phyloP scores from a whole-genome alignment of 2,329 filamentous ascomycete genomes.

The Lecanicillium sp. region DNA sequence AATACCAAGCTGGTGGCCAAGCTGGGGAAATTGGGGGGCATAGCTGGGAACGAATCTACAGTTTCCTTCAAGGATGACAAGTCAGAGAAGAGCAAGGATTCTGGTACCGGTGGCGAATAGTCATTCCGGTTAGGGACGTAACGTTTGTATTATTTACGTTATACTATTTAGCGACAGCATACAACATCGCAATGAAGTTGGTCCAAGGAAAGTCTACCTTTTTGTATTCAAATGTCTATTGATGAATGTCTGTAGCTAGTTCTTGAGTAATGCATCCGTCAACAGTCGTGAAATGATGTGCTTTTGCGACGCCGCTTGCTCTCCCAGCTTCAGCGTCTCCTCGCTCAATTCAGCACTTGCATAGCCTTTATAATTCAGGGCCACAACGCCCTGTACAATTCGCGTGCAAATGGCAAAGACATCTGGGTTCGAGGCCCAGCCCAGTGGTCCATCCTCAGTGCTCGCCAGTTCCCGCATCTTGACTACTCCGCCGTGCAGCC shows the following conservation, averaged over 20 bases:
- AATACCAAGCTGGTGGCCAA: constrained; percentile 50
- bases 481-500: constrained; percentile 42
- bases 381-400: constrained; percentile 31
- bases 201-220: too few species aligned
- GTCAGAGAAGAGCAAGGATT: not conserved
- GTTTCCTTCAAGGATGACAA: constrained; percentile 1
- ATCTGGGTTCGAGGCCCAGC: constrained; percentile 61
- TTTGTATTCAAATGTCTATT: not conserved
- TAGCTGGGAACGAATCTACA: not conserved
- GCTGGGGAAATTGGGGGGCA: constrained; percentile 34
- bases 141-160: too few species aligned
- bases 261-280: constrained; percentile 10
- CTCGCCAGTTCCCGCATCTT: constrained; percentile 25
- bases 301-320: constrained; percentile 3
- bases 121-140: too few species aligned
- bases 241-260: too few species aligned
- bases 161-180: too few species aligned
- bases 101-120: too few species aligned
- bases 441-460: constrained; percentile 56
- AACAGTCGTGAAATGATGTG: constrained; percentile 21
- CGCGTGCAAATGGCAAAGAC: constrained; percentile 54
- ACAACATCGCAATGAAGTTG: too few species aligned
- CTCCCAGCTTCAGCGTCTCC: constrained; percentile 6
- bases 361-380: constrained; percentile 18
- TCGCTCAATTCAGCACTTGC: constrained; percentile 11